Evolutionary conservation across 2,329 filamentous ascomycete genomes (phyloP).

Genomic region (Stagonosporopsis rhizophila): DNA sequence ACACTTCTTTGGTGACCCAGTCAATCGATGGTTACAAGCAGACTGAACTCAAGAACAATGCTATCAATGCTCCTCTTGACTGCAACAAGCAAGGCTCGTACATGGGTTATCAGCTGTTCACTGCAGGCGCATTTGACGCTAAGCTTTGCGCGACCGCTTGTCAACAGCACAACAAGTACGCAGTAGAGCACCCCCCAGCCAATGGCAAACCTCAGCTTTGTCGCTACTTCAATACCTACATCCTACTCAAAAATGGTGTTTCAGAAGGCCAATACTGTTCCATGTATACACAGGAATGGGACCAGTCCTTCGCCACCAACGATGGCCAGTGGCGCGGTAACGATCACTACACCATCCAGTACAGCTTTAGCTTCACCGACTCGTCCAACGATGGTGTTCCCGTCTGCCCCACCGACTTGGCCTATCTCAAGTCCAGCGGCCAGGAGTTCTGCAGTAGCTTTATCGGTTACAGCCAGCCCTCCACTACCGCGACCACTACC

Average conservation of each 20-base stretch:
- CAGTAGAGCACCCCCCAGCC: conserved; percentile 1
- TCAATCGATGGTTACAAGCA: not conserved
- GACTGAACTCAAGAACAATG: not conserved
- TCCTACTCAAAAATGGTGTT: conserved; percentile 35
- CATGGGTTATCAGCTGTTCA: conserved; percentile 9
- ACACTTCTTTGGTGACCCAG: conserved; percentile 4
- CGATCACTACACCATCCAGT: conserved; percentile 3
- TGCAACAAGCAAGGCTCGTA: conserved; percentile 11
- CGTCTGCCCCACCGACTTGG: conserved; percentile 2
- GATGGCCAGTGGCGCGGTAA: not conserved
- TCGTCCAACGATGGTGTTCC: not conserved
- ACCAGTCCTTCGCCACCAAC: not conserved
- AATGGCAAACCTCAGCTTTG: conserved; percentile 22
- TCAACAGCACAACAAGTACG: conserved; percentile 1
- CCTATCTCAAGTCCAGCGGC: not conserved
- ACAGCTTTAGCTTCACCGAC: conserved; percentile 5
- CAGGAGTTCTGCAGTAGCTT: conserved; percentile 9
- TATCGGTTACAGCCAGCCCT: not conserved
- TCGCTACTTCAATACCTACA: conserved; percentile 45
- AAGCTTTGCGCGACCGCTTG: conserved; percentile 5
- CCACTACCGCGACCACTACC: not conserved
- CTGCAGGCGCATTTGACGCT: not conserved
- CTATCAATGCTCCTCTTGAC: conserved; percentile 7
- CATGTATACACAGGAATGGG: conserved; percentile 23
- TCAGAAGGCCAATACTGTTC: conserved; percentile 42